Conservation (phyloP, 73 alveolate species). For the Tetrahymena borealis region DNA sequence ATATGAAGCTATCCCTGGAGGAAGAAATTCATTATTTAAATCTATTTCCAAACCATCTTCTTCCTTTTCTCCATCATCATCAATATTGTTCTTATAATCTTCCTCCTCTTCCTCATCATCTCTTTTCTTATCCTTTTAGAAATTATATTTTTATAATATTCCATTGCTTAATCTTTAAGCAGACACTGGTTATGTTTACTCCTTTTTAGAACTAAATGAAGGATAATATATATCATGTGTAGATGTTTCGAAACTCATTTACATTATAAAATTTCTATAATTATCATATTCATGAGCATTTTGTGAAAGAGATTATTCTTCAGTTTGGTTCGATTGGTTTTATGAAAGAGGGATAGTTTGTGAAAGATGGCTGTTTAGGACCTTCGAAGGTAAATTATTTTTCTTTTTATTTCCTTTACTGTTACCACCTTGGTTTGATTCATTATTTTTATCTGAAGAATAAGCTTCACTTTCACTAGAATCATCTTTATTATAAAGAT, state of each 20-base stretch:
- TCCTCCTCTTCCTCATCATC: too few species aligned
- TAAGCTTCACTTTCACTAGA: not conserved
- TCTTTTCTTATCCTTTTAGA: too few species aligned
- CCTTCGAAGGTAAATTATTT: not conserved
- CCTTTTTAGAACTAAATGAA: not conserved
- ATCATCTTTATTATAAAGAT: not conserved
- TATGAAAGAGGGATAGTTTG: not conserved
- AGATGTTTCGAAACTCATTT: not conserved
- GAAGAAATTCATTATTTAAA: too few species aligned
- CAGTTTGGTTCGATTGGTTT: not conserved
- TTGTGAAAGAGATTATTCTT: not conserved
- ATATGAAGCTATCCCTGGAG: too few species aligned
- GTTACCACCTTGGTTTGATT: not conserved
- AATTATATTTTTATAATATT: too few species aligned
- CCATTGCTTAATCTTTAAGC: too few species aligned
- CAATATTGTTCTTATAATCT: too few species aligned
- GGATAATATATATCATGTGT: not conserved
- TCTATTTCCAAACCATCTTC: too few species aligned
- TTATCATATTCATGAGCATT: not conserved
- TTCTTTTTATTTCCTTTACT: not conserved
- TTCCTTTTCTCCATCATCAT: too few species aligned
- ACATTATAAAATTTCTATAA: not conserved
- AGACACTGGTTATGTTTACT: too few species aligned
- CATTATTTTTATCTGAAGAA: not conserved
- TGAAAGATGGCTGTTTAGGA: not conserved